Evolutionary conservation across 1,284 basidiomycete genomes (phyloP).

Genomic region (Cryptococcus hybrid): DNA sequence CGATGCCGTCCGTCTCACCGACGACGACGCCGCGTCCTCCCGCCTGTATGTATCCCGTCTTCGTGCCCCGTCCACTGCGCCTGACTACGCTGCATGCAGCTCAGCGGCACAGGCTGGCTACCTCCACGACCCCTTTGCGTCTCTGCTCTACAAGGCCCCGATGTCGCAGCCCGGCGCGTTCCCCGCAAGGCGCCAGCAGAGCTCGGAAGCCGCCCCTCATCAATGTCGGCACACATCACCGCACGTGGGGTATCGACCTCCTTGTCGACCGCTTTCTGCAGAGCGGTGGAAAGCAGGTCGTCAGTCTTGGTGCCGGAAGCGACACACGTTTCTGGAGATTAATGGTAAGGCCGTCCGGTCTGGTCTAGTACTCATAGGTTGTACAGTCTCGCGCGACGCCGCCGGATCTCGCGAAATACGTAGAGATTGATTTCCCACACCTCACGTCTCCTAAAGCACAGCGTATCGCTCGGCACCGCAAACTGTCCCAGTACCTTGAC

Average conservation of each 20-base stretch:
- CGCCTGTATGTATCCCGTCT: conserved; percentile 57
- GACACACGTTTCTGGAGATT: conserved; percentile 92
- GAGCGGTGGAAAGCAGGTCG: conserved; percentile 63
- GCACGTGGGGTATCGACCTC: conserved; percentile 74
- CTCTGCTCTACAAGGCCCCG: conserved; percentile 57
- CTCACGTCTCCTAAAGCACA: conserved; percentile 79
- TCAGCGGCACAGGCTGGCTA: conserved; percentile 73
- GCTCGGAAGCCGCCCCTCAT: conserved; percentile 67
- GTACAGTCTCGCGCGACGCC: conserved; percentile 9
- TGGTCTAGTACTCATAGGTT: not conserved
- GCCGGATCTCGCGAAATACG: conserved; percentile 54
- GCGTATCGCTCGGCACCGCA: conserved; percentile 68
- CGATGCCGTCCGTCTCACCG: conserved; percentile 66
- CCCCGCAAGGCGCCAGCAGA: conserved; percentile 21
- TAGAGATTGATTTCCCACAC: conserved; percentile 89
- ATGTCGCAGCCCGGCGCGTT: not conserved
- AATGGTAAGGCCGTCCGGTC: conserved; percentile 58
- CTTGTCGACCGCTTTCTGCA: conserved; percentile 72
- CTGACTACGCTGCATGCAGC: conserved; percentile 14
- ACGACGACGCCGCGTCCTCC: conserved; percentile 70
- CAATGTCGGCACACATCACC: conserved; percentile 90
- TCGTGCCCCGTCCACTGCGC: too few species aligned
- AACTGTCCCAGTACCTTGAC: conserved; percentile 47
- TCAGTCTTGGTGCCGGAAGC: conserved; percentile 87
- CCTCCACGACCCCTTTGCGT: conserved; percentile 68